phyloP scores from a whole-genome alignment of 176 grass and related monocot species.

The Carex kokanica region DNA sequence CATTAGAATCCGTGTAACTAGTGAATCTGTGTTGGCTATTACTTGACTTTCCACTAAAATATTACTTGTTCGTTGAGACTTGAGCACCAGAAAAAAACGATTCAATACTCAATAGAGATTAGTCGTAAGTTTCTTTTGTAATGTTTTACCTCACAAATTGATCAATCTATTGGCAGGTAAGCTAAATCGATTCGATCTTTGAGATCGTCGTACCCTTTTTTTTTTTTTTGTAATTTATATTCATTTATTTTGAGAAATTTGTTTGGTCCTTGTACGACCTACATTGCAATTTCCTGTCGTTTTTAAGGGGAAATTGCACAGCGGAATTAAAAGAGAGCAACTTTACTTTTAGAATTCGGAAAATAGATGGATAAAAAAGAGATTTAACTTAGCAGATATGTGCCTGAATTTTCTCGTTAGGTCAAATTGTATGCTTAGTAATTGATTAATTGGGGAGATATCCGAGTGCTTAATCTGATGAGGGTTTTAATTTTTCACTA shows the following conservation, averaged over 20 bases:
- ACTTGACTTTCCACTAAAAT: too few species aligned
- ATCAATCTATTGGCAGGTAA: neutral
- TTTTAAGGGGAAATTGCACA: neutral
- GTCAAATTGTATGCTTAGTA: neutral
- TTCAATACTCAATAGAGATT: too few species aligned
- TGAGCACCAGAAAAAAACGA: too few species aligned
- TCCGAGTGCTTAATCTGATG: neutral
- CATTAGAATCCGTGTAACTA: too few species aligned
- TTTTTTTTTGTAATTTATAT: too few species aligned
- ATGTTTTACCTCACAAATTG: neutral
- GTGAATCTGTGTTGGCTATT: too few species aligned
- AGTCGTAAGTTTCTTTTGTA: neutral
- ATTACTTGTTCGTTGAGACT: too few species aligned
- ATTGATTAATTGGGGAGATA: neutral
- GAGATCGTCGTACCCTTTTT: neutral
- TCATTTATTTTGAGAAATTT: neutral
- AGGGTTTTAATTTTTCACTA: neutral
- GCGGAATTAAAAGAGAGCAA: neutral
- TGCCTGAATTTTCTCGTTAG: neutral
- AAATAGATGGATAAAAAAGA: neutral
- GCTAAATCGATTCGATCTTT: neutral
- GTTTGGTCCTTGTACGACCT: neutral
- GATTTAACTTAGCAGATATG: neutral
- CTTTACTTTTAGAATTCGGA: neutral
- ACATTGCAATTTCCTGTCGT: constrained; percentile 3